Percentiles rank a stretch among this genome's conserved stretches.
These are phyloP conservation scores for Gamsiella multidivaricata DNA, from an alignment of 192 early-diverging fungal species.

Conservation along the genomic window DNA sequence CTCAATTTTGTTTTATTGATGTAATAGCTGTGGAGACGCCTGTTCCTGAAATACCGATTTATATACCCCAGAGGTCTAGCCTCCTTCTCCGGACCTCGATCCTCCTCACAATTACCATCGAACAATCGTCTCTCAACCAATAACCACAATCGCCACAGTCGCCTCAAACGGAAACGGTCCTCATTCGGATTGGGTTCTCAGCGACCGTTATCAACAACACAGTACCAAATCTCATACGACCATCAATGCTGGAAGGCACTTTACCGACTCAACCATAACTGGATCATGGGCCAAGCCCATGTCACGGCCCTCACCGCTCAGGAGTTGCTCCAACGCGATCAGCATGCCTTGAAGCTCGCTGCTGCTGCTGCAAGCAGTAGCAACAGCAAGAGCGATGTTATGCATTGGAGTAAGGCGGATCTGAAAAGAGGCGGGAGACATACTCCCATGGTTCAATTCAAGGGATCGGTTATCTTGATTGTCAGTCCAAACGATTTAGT, in stretches of 20 bases:
- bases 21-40: slow-evolving; percentile 33
- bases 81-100: not conserved
- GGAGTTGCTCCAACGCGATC: slow-evolving; percentile 15
- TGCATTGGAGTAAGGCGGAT: not conserved
- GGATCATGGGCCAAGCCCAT: slow-evolving; percentile 40
- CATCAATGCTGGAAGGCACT: slow-evolving; percentile 46
- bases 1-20: not conserved
- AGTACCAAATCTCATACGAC: not conserved
- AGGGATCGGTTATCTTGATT: slow-evolving; percentile 23
- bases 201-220: not conserved
- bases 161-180: not conserved
- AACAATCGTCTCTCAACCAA: not conserved
- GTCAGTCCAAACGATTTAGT: slow-evolving; percentile 21
- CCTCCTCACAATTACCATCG: not conserved
- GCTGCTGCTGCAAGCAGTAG: too few relatives aligned
- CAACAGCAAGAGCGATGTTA: too few relatives aligned
- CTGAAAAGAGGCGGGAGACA: not conserved
- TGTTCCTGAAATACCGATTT: slow-evolving; percentile 40
- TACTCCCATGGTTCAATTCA: slow-evolving; percentile 28
- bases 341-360: not conserved
- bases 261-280: slow-evolving; percentile 44
- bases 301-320: slow-evolving; percentile 21
- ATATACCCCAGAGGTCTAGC: slow-evolving; percentile 29
- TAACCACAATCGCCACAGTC: too few relatives aligned
- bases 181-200: not conserved